Evolutionary conservation across 2,329 filamentous ascomycete genomes (phyloP), one percentile per base, ranked within the genome.

Genomic region (Apiospora hydei): DNA sequence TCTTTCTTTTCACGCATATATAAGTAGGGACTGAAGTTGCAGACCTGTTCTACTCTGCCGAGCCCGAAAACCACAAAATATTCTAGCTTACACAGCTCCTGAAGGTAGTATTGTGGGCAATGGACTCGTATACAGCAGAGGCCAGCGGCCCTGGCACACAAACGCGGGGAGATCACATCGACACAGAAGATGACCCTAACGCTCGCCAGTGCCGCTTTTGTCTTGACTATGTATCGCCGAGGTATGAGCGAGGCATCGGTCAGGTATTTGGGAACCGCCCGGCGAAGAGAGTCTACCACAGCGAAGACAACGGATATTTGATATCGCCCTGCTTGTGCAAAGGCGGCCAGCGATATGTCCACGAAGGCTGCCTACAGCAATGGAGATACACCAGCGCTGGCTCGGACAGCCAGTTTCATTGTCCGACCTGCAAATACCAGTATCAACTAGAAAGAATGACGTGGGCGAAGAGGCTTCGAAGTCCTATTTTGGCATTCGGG

Each of bases 261-360:
- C 67, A 69, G 24, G 8, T 69, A 47, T 51, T 69, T 7, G 46
- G 68, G 5, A 57, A 57, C 5, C 24, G 68, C 21, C 68, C 46
- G 5, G 21, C 30, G 68, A 57, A 41, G 49, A 38, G 71, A 57
- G 64, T 81, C 26, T 98, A 97, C 78, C 88, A 91, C 69, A 95
- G 94, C 34, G 89, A 93, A 73, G 93, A 94, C 75, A 87, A 90
- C 8, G 94, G 94, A 51, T 91, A 94, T 69, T 86, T 99, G 41
- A 89, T 98, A 77, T 93, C 93, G 70, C 96, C 96, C 47, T 99
- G 96, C 86, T 91, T 92, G 83, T 99, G 96, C 88, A 97, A 94
- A 84, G 96, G 96, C 70, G 94, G 93, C 51, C 94, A 96, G 77
- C 94, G 94, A 84, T 98, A 97, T 82, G 95, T 98, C 34, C 96